A percentile compares a stretch with the other conserved stretches of the same genome.
Evolutionary conservation across 2,329 filamentous ascomycete species (phyloP).

Genomic region (Neospermospora avenae): DNA sequence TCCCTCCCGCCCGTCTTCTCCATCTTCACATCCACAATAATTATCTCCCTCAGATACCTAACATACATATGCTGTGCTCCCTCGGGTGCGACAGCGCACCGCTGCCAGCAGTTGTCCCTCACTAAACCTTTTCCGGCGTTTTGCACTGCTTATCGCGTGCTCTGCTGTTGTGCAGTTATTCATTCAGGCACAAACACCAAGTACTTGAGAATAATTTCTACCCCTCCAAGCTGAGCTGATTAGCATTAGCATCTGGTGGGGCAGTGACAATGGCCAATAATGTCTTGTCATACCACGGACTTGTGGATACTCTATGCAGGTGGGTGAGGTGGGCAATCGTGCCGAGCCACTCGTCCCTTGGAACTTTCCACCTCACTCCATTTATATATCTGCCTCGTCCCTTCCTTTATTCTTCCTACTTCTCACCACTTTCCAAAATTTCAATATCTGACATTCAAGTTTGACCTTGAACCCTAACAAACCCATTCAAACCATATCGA

Average conservation of each 20-base stretch:
- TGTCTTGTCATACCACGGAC: no score
- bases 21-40: not conserved
- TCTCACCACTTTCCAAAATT: not conserved
- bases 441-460: not conserved
- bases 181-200: conserved; percentile 7
- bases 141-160: not conserved
- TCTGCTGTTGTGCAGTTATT: not conserved
- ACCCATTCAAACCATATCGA: conserved; percentile 15
- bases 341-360: conserved; percentile 2
- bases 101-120: not conserved
- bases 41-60: no score
- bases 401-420: not conserved
- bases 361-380: not conserved
- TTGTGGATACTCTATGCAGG: not conserved
- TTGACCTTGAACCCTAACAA: not conserved
- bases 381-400: conserved; percentile 2
- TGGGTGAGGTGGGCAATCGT: not conserved
- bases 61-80: conserved; percentile 1
- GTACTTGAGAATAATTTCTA: not conserved
- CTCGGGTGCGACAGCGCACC: not conserved
- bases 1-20: not conserved
- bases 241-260: not conserved
- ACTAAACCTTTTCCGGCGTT: conserved; percentile 1
- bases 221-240: conserved; percentile 1
- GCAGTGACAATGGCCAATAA: not conserved